Evolutionary conservation across 495 filamentous ascomycete species (phyloP), one percentile per base, ranked within the genome.

Genomic region (Xylaria grammica): DNA sequence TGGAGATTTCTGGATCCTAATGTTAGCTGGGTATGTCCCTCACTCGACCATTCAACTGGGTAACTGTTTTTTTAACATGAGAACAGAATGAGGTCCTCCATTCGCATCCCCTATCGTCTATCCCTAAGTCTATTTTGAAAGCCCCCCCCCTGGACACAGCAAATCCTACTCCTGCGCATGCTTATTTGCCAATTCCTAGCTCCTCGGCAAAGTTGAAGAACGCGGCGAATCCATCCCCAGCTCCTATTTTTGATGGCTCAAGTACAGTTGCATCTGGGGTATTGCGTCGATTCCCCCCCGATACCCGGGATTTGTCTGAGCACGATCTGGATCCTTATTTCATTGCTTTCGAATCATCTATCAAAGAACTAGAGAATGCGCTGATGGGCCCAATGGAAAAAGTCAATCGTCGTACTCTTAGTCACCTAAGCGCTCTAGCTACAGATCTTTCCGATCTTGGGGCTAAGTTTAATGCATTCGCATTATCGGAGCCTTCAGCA

Each of bases 1-100:
- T 97, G 94, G 92, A 90, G 92, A 65, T 99, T 99, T 72, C 81
- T 99, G 11, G 95, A 99, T 71, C 94, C 95, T 4, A 97, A 99
- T 75, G 92, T 94, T 20, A 99, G 95, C 89, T 99, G 95, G 95
- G 94, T 97, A 85, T 40, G 84, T 77, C 30, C n/a, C 17, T 19
- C 36, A 4, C 32, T 36, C 40, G 34, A 11, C 11, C 10, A 42
- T 29, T 40, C 15, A 1, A 29, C 17, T 10, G 11, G 45, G 10
- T 42, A 51, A 34, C 46, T 50, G 44, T 48, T 44, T 48, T 44
- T 60, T 78, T 83, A 72, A 86, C 67, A 57, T 22, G 8, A 26
- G n/a, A 44, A 11, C 69, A 97, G 94, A 95, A 83, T 71, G 95
- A 98, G 77, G 94, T 99, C 3, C 75, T 98, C 10, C 87, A 93